Conservation (phyloP, 129 eudicot genomes). For the Artemisia argyi region DNA sequence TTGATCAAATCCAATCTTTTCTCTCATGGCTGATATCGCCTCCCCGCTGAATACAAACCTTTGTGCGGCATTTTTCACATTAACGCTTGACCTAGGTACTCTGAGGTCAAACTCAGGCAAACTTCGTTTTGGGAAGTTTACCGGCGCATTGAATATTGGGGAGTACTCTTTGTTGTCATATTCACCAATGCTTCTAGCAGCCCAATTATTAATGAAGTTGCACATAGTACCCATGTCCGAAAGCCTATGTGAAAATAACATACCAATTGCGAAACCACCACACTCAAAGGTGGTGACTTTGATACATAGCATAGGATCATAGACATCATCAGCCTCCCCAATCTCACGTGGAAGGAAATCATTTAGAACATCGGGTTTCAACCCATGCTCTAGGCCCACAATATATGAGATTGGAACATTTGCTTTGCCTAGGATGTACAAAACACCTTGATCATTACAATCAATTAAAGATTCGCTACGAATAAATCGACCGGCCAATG, state of each 20-base stretch:
- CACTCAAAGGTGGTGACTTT: background rate
- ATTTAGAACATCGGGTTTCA: no score
- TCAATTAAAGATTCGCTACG: no score
- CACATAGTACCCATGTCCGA: slow-evolving; percentile 12
- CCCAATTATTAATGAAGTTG: slow-evolving; percentile 27
- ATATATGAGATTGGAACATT: no score
- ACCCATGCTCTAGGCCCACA: no score
- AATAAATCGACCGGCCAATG: no score
- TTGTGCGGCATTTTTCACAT: background rate
- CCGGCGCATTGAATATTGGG: slow-evolving; percentile 6
- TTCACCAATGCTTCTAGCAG: slow-evolving; percentile 9
- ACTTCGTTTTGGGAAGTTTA: slow-evolving; percentile 15
- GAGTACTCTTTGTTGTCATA: background rate
- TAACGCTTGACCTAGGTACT: slow-evolving; percentile 6
- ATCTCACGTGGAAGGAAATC: no score
- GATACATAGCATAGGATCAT: background rate
- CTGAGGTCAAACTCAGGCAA: slow-evolving; percentile 4
- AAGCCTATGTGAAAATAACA: background rate
- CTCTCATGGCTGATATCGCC: slow-evolving; percentile 18
- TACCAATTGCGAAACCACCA: no score
- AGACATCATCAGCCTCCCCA: no score
- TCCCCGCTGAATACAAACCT: slow-evolving; percentile 18
- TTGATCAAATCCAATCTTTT: background rate
- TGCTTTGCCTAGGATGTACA: no score
- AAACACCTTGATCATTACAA: no score